Percentiles rank a stretch among this genome's conserved stretches.
Conservation (phyloP, 495 filamentous ascomycete genomes). For the Neurospora tetrasperma region DNA sequence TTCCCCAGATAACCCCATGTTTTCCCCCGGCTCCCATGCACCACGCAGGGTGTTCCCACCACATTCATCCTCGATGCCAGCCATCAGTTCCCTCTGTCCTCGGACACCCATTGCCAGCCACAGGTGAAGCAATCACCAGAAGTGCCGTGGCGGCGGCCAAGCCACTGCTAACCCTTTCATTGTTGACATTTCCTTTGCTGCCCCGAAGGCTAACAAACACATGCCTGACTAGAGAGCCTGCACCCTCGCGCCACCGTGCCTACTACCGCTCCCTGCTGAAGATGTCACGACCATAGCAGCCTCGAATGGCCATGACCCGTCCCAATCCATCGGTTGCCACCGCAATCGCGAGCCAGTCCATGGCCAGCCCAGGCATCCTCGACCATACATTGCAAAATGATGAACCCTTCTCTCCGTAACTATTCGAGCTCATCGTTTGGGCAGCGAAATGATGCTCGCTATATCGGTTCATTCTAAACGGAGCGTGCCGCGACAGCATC, state of each 20-base stretch:
- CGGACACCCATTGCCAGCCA: not conserved
- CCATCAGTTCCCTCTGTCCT: not conserved
- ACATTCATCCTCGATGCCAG: not conserved
- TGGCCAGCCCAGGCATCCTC: not conserved
- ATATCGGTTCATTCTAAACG: no score
- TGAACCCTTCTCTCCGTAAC: no score
- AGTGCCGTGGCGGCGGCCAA: not conserved
- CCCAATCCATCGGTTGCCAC: not conserved
- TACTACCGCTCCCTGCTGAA: not conserved
- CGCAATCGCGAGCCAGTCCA: not conserved
- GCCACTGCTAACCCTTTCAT: not conserved
- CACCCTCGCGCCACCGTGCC: not conserved
- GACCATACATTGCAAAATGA: not conserved
- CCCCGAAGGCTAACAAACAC: not conserved
- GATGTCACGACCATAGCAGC: not conserved
- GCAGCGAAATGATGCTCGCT: no score
- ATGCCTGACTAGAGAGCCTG: not conserved
- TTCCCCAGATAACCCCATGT: not conserved
- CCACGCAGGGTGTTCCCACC: not conserved
- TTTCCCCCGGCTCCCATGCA: not conserved
- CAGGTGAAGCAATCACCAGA: not conserved
- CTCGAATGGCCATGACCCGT: not conserved
- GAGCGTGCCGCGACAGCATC: no score
- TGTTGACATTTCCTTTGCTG: not conserved
- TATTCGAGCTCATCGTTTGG: no score